phyloP scores from a whole-genome alignment of 208 protist genomes.

The Crithidia brevicula region DNA sequence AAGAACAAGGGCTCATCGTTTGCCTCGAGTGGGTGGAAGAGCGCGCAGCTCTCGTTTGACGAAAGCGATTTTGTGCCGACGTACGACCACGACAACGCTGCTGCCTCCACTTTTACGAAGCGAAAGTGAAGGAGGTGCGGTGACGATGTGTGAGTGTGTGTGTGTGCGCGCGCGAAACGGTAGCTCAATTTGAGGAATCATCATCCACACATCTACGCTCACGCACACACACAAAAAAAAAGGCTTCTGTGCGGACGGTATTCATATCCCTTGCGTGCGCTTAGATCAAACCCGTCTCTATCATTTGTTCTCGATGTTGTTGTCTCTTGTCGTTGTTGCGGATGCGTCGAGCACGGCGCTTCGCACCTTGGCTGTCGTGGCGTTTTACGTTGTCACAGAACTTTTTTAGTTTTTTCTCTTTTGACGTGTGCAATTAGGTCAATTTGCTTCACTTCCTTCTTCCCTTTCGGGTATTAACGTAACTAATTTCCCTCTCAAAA shows the following conservation, averaged over 20 bases:
- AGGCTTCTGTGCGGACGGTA: no score
- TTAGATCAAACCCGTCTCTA: not conserved
- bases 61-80: slow-evolving; percentile 72
- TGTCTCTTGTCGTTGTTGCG: not conserved
- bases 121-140: slow-evolving; percentile 15
- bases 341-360: no score
- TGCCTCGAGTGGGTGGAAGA: slow-evolving; percentile 70
- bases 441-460: slow-evolving; percentile 18
- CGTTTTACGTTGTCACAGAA: slow-evolving; percentile 8
- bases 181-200: no score
- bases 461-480: not conserved
- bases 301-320: not conserved
- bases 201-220: no score
- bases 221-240: no score
- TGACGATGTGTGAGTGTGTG: no score
- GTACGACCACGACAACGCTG: not conserved
- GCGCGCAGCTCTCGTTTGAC: slow-evolving; percentile 46
- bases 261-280: no score
- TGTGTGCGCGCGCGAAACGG: no score
- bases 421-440: not conserved
- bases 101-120: not conserved
- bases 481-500: no score
- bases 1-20: slow-evolving; percentile 54
- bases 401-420: slow-evolving; percentile 4
- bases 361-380: not conserved